These are phyloP conservation scores for Primulina eburnea DNA, from an alignment of 257 asterid genomes.

Conservation along the genomic window DNA sequence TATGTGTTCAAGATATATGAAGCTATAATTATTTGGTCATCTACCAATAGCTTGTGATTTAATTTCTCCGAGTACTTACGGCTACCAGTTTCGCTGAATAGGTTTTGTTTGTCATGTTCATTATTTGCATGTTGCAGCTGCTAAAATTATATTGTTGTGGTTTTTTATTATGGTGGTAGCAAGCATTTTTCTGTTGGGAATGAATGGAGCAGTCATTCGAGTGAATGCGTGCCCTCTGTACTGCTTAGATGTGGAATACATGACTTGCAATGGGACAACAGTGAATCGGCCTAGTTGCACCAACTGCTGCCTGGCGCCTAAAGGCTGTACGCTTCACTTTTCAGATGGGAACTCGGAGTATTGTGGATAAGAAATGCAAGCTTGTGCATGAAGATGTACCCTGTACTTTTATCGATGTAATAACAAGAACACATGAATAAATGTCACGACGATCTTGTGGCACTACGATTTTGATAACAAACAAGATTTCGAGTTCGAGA, in stretches of 20 bases:
- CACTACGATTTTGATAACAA: no score
- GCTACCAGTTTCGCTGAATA: no score
- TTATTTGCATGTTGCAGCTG: no score
- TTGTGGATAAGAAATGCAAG: constrained; percentile 5
- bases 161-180: not conserved
- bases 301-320: constrained; percentile 27
- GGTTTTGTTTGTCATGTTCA: no score
- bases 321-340: constrained; percentile 33
- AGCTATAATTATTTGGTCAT: no score
- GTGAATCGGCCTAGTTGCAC: constrained; percentile 3
- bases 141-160: no score
- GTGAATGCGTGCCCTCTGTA: not conserved
- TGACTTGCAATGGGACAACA: constrained; percentile 8
- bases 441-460: no score
- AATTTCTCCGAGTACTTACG: no score
- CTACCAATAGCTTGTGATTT: no score
- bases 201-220: not conserved
- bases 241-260: constrained; percentile 2
- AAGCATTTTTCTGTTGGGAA: constrained; percentile 5
- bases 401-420: not conserved
- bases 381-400: not conserved
- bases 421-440: no score
- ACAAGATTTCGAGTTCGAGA: no score
- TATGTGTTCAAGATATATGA: no score
- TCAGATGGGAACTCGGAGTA: constrained; percentile 17